These are phyloP conservation scores for Ascochyta pisi DNA, from an alignment of 2,329 filamentous ascomycete species.

Conservation along the genomic window DNA sequence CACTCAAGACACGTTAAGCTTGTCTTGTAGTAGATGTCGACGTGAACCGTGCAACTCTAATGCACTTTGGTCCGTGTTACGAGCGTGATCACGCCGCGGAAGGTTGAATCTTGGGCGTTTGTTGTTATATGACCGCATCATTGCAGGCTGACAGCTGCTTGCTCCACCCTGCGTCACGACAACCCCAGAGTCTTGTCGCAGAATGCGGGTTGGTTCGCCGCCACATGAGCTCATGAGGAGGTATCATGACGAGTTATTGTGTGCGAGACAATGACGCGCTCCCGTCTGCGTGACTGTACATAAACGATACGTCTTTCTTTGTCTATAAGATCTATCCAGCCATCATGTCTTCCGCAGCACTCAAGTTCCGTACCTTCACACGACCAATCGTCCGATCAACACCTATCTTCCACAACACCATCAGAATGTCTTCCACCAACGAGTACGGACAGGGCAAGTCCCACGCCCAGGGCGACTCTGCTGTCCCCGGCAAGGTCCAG, in stretches of 20 bases:
- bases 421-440: constrained; percentile 42
- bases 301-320: constrained; percentile 7
- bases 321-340: constrained; percentile 14
- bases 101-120: neutral
- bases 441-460: constrained; percentile 51
- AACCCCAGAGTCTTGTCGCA: constrained; percentile 3
- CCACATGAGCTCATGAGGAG: constrained; percentile 9
- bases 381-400: constrained; percentile 24
- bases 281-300: constrained; percentile 7
- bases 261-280: constrained; percentile 1
- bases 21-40: constrained; percentile 2
- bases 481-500: constrained; percentile 50
- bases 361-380: constrained; percentile 29
- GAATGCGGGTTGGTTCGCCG: constrained; percentile 1
- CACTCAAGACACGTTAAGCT: neutral
- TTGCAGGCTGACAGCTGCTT: constrained; percentile 9
- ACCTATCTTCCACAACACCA: constrained; percentile 22
- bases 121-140: constrained; percentile 17
- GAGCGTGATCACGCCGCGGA: neutral
- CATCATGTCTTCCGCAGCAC: constrained; percentile 29
- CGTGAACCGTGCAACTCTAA: constrained; percentile 1
- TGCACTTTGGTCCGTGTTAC: neutral
- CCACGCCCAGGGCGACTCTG: constrained; percentile 51
- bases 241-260: constrained; percentile 5
- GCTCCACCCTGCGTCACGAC: constrained; percentile 3